Evolutionary conservation across 768 basidiomycete species (phyloP).

Genomic region (Trametopsis cervina): DNA sequence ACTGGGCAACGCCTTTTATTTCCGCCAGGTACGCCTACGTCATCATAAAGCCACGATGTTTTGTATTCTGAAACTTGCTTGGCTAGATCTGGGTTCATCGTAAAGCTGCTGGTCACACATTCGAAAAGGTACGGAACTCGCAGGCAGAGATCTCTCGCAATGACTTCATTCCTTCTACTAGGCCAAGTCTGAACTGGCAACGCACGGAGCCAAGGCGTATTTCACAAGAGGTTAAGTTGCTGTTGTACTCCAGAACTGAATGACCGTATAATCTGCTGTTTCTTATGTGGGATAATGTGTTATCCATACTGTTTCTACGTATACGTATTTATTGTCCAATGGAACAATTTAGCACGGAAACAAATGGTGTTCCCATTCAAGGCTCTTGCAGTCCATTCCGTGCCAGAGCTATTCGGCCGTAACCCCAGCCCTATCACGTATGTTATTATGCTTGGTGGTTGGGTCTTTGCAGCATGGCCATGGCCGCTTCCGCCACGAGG

Average conservation of each 20-base stretch:
- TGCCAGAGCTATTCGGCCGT: no score
- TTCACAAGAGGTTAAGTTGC: conserved; percentile 69
- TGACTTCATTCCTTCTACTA: no score
- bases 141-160: no score
- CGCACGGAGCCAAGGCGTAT: conserved; percentile 82
- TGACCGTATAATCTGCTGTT: no score
- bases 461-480: no score
- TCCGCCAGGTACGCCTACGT: conserved; percentile 52
- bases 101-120: conserved; percentile 77
- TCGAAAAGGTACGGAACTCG: conserved; percentile 58
- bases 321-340: not conserved
- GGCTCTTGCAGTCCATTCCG: no score
- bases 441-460: no score
- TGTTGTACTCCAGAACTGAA: not conserved
- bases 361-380: no score
- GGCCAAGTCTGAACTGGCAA: conserved; percentile 80
- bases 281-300: not conserved
- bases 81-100: conserved; percentile 70
- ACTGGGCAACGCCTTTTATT: conserved; percentile 73
- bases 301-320: not conserved
- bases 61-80: conserved; percentile 1
- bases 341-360: no score
- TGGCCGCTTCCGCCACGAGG: no score
- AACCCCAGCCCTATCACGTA: no score
- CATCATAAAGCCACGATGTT: conserved; percentile 11